Evolutionary conservation across 352 stramenopile genomes (phyloP), one percentile per base, ranked within the genome.

Genomic region (Phytophthora citricola): DNA sequence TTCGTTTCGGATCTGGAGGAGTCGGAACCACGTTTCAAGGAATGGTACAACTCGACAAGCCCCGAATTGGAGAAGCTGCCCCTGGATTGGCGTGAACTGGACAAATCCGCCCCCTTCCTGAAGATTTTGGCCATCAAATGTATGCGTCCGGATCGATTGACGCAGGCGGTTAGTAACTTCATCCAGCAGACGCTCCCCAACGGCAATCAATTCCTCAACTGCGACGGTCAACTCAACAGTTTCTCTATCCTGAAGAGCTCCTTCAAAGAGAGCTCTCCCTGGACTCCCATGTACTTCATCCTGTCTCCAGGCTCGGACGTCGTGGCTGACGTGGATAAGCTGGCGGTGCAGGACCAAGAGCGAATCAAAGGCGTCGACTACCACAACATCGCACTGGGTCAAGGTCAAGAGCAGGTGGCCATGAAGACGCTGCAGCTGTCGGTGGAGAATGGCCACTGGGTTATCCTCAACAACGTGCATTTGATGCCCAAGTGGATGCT

Each of bases 231-330:
- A 29, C 85, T 99, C 39, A 99, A 98, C 69, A 97, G 90, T 57
- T 97, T 97, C 66, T 82, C 97, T 20, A 90, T 99, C 24, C 75
- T 99, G 22, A 83, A 98, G n/a, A 92, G 95, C 47, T 91, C 90
- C 2, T 98, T 98, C 52, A 71, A 78, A 20, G 97, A 99, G 54
- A 98, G 89, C 10, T 98, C 92, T 17, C 91, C 97, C 12, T 95
- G 78, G 66, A 99, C 96, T n/a, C 97, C 97, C 14, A 96, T 99
- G 64, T 99, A 98, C 70, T 99, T 99, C 63, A 97, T 99, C 55
- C 73, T 99, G 44, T 98, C 92, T 41, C 95, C 96, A 4, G 97
- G 95, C n/a, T 97, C 96, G 0, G 98, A 99, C 73, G 95, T 99
- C 0, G 94, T 99, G 17, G 92, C 87, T 0, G 95, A 99, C 71